Base-by-base conservation (phyloP, 139 green algal genomes). In the Asterochloris erici region DNA sequence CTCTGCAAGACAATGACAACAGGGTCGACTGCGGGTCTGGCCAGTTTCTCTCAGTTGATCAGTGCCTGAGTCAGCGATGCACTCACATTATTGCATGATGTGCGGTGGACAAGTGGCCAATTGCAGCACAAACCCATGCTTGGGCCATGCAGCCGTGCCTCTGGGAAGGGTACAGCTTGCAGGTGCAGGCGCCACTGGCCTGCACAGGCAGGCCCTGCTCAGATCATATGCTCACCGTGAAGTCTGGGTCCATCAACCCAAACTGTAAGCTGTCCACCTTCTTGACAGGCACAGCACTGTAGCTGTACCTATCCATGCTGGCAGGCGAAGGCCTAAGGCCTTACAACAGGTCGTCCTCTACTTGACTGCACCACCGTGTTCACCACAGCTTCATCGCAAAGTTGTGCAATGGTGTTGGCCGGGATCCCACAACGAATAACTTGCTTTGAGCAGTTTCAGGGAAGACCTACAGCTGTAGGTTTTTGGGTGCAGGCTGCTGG, bases 181-280 rank as follows among this genome's bases (percentile, higher is more conserved):
- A 74, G 27, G 24, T 54, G 16, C 9, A 14, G 78, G 38, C 54
- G 71, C 17, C 14, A 73, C 23, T 73, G 16, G 13, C 61, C 62
- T 13, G 64, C 60, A n/a, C 66, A 73, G 14, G 26, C 47, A 12
- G 70, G 14, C 28, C 29, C 14, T 11, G 70, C 27, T 64, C 71
- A 24, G 16, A 12, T 10, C 29, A 16, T 27, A 54, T 1, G 91
- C 96, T 91, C 78, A 99, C 96, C 81, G 99, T 94, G 85, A 98
- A 97, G 83, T 99, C 97, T 19, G 97, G 96, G 76, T 97, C 93
- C 81, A 98, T 91, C 6, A 99, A 87, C 78, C 94, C 93, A 85
- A 99, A 98, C 91, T 99, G 97, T 29, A 99, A 86, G 12, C 84
- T 82, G 82, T 95, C 94, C 14, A 99, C 93, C 63, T 92, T 92